Evolutionary conservation across 176 grass and related monocot species (phyloP), one percentile per base, ranked within the genome.

Genomic region (Areca catechu): DNA sequence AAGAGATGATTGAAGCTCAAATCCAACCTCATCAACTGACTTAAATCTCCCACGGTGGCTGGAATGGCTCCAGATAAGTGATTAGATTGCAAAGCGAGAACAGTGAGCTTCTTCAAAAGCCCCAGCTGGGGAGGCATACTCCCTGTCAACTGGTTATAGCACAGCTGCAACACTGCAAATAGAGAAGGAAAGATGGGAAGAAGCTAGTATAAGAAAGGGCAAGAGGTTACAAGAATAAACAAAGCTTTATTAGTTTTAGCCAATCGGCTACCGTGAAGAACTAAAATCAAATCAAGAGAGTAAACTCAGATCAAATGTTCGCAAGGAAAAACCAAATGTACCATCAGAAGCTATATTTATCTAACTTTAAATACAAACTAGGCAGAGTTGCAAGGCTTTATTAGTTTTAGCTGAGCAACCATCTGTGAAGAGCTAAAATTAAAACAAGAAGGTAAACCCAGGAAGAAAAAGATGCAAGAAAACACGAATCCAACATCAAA

Each of bases 61-160:
- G 87, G 81, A 49, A 97, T 88, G 0, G 87, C 93, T 50, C 93
- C 87, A 12, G 73, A 85, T 37, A 97, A 57, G 22, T 71, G 78
- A 71, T 97, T 97, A 7, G 78, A 85, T 72, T 97, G 83, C 47
- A 97, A 66, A 57, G 86, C 61, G 24, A 97, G 83, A 51, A 97
- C 78, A 17, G 20, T 83, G 50, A 92, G 75, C 48, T 85, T 82
- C 30, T 67, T 97, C 58, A 90, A 53, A 54, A 72, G 29, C 52
- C 87, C 77, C 50, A 97, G 62, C 72, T 88, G 77, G 15, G 65
- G 84, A 7, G 93, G 93, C 68, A 97, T 71, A 66, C 87, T 88
- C 72, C 83, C 81, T 22, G 73, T 80, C 3, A 97, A 54, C 53
- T 80, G 67, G 66, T 92, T 92, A 63, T 97, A 85, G 12, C 86